Conservation (phyloP, 495 filamentous ascomycete genomes). For the Choiromyces venosus region DNA sequence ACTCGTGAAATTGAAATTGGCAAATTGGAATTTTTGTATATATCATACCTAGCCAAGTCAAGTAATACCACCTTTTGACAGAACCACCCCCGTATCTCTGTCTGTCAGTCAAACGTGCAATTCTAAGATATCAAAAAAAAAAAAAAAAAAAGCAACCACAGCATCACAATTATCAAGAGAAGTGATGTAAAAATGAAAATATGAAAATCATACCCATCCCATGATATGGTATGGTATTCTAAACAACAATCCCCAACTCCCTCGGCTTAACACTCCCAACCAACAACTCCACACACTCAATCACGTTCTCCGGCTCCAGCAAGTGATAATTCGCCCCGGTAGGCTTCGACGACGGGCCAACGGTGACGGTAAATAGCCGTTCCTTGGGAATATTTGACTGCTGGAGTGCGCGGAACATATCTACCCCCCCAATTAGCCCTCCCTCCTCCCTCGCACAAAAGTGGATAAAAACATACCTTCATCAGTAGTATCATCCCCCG, state of each 20-base stretch:
- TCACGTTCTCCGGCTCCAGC: constrained; percentile 77
- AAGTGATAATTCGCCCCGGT: constrained; percentile 84
- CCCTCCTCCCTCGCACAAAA: background rate
- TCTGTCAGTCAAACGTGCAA: background rate
- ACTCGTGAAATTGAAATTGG: background rate
- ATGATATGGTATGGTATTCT: background rate
- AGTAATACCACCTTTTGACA: background rate
- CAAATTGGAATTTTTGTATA: background rate
- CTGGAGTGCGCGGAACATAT: constrained; percentile 49
- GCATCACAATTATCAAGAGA: no score
- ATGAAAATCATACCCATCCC: background rate
- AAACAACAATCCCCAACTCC: constrained; percentile 51
- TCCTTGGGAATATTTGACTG: constrained; percentile 23
- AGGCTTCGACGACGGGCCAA: constrained; percentile 78
- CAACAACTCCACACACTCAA: constrained; percentile 69
- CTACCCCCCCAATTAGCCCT: constrained; percentile 34
- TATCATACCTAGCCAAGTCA: no score
- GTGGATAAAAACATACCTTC: constrained; percentile 60
- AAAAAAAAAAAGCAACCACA: constrained; percentile 4
- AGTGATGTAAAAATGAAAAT: background rate
- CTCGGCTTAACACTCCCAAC: constrained; percentile 50
- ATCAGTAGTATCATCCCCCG: constrained; percentile 94
- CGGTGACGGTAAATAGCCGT: constrained; percentile 72
- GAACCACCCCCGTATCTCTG: constrained; percentile 5
- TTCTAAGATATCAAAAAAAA: background rate